Conservation (phyloP, 2,329 filamentous ascomycete genomes). For the Cercospora zeae-maydis region DNA sequence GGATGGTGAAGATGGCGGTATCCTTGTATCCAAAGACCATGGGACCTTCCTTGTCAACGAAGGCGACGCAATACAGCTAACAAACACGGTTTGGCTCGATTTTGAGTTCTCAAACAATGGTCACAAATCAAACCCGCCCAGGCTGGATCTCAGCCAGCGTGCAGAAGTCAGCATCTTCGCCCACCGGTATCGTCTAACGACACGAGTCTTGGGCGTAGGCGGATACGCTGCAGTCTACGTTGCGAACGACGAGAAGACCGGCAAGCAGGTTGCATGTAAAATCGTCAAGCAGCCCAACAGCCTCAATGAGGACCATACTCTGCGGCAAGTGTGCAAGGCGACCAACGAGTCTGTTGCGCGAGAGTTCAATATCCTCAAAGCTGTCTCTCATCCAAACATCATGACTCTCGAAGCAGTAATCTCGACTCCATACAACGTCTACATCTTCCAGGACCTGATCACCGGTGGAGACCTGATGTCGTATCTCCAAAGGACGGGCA, state of each 20-base stretch:
- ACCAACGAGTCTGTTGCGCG: constrained; percentile 23
- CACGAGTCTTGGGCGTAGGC: constrained; percentile 53
- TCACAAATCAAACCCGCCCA: background rate
- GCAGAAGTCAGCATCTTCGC: constrained; percentile 38
- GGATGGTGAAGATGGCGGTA: constrained; percentile 27
- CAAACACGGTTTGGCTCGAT: constrained; percentile 32
- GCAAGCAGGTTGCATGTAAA: constrained; percentile 66
- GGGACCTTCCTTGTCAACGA: constrained; percentile 44
- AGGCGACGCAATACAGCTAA: constrained; percentile 42
- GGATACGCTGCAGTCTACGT: constrained; percentile 54
- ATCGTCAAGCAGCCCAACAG: constrained; percentile 52
- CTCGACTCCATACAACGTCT: constrained; percentile 52
- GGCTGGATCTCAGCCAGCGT: constrained; percentile 5
- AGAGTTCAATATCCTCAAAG: constrained; percentile 50
- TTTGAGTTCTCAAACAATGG: constrained; percentile 13
- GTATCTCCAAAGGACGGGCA: constrained; percentile 51
- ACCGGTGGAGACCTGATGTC: constrained; percentile 61
- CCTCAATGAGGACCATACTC: background rate
- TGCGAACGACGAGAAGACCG: constrained; percentile 50
- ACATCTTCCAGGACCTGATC: constrained; percentile 59
- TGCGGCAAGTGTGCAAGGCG: background rate
- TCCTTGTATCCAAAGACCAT: constrained; percentile 29
- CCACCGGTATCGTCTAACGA: constrained; percentile 48
- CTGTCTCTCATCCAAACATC: constrained; percentile 59
- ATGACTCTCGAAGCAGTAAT: constrained; percentile 56